Percentiles rank a stretch among this genome's conserved stretches.
phyloP scores from a whole-genome alignment of 441 rosid genomes.

The Populus hybrid region DNA sequence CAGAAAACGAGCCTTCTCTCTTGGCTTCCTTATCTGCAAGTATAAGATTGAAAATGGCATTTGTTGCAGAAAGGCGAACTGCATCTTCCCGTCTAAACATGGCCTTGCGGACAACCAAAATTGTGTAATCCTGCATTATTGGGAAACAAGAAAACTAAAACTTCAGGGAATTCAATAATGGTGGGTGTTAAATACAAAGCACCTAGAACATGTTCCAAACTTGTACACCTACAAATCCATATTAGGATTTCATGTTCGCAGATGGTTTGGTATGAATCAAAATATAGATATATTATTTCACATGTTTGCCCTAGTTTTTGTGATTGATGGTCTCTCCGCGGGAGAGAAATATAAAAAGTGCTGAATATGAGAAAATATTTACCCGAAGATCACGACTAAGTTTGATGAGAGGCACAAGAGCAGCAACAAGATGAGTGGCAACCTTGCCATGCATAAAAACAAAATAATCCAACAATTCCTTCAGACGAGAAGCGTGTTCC shows the following conservation, averaged over 20 bases:
- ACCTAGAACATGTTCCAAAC: not conserved
- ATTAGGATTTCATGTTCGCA: not conserved
- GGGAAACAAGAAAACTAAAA: not conserved
- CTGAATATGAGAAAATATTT: slow-evolving; percentile 10
- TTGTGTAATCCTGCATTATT: slow-evolving; percentile 54
- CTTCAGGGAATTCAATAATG: not conserved
- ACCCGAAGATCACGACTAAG: slow-evolving; percentile 67
- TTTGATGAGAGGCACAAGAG: slow-evolving; percentile 64
- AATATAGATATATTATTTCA: not conserved
- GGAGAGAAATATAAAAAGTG: not conserved
- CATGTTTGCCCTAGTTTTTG: not conserved
- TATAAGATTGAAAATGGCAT: slow-evolving; percentile 53
- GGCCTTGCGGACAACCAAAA: slow-evolving; percentile 78
- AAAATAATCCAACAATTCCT: slow-evolving; percentile 80
- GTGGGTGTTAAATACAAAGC: not conserved
- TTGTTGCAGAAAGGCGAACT: slow-evolving; percentile 67
- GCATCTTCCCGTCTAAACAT: slow-evolving; percentile 74
- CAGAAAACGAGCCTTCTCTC: slow-evolving; percentile 39
- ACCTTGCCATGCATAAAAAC: slow-evolving; percentile 62
- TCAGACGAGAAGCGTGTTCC: slow-evolving; percentile 62
- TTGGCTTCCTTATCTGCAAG: slow-evolving; percentile 63
- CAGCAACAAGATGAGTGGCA: slow-evolving; percentile 55
- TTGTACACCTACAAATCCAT: not conserved
- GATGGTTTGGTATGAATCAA: not conserved
- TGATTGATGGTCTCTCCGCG: not conserved